Evolutionary conservation across 1,284 basidiomycete species (phyloP).

Genomic region (Anthracocystis panici-leucophaei): DNA sequence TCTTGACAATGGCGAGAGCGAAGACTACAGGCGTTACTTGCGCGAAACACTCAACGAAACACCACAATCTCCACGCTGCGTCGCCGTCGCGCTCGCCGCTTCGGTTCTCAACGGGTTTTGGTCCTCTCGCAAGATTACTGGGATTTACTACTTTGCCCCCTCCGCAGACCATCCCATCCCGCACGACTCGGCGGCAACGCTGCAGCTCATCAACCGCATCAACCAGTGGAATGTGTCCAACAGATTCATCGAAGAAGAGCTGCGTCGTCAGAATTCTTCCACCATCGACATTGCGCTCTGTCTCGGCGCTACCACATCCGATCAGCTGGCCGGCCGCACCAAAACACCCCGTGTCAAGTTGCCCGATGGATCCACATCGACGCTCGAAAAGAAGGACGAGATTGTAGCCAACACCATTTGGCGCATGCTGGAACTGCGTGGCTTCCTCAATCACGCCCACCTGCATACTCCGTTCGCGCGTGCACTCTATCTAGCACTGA

Average conservation of each 20-base stretch:
- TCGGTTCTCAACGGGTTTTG: slow-evolving; percentile 65
- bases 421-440: slow-evolving; percentile 95
- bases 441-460: slow-evolving; percentile 89
- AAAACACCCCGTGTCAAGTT: slow-evolving; percentile 52
- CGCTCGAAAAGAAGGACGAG: slow-evolving; percentile 96
- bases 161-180: slow-evolving; percentile 54
- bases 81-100: slow-evolving; percentile 74
- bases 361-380: slow-evolving; percentile 35
- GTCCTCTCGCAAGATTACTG: slow-evolving; percentile 61
- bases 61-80: slow-evolving; percentile 88
- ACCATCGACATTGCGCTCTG: slow-evolving; percentile 98
- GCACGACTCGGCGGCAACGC: slow-evolving; percentile 77
- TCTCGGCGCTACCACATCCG: slow-evolving; percentile 81
- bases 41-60: slow-evolving; percentile 94
- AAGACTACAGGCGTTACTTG: slow-evolving; percentile 92
- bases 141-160: slow-evolving; percentile 64
- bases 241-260: slow-evolving; percentile 88
- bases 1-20: slow-evolving; percentile 92
- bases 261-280: slow-evolving; percentile 93
- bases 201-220: slow-evolving; percentile 87
- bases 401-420: slow-evolving; percentile 97
- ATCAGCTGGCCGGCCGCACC: slow-evolving; percentile 59
- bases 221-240: slow-evolving; percentile 93
- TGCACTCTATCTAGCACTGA: slow-evolving; percentile 86
- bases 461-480: slow-evolving; percentile 85